These are phyloP conservation scores for Echium plantagineum DNA, from an alignment of 257 asterid genomes.

Conservation along the genomic window DNA sequence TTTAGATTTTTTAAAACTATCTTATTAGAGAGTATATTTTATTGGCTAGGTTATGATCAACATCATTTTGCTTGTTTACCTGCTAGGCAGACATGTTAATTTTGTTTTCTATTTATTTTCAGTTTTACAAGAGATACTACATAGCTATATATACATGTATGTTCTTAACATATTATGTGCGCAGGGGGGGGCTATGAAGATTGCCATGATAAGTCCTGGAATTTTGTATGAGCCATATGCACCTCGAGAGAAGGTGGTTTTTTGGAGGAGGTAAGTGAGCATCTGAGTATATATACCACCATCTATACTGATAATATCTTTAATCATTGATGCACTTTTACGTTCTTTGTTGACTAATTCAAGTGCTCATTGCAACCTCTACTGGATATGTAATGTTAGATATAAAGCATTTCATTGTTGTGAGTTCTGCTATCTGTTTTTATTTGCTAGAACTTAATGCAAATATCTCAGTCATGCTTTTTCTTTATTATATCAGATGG, in stretches of 20 bases:
- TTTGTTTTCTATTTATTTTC: background rate
- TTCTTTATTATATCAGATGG: slow-evolving; percentile 40
- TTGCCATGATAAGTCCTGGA: slow-evolving; percentile 74
- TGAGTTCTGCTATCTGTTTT: background rate
- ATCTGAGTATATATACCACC: slow-evolving; percentile 5
- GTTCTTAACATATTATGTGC: slow-evolving; percentile 14
- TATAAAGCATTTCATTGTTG: background rate
- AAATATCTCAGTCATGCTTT: slow-evolving; percentile 2
- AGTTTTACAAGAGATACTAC: background rate
- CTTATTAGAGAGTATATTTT: too few relatives aligned
- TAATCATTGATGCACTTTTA: background rate
- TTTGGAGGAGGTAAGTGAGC: slow-evolving; percentile 54
- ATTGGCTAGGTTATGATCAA: background rate
- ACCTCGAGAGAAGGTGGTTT: slow-evolving; percentile 49
- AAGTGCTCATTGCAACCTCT: background rate
- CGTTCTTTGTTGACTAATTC: background rate
- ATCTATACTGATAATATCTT: slow-evolving; percentile 4
- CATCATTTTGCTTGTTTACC: background rate
- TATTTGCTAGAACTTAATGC: background rate
- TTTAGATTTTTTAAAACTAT: too few relatives aligned
- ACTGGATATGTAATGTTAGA: background rate
- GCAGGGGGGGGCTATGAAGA: slow-evolving; percentile 50
- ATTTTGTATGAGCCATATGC: slow-evolving; percentile 73
- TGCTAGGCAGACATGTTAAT: background rate
- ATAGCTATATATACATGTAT: slow-evolving; percentile 1